phyloP scores from a whole-genome alignment of 352 stramenopile genomes.

The Phytophthora sojae region DNA sequence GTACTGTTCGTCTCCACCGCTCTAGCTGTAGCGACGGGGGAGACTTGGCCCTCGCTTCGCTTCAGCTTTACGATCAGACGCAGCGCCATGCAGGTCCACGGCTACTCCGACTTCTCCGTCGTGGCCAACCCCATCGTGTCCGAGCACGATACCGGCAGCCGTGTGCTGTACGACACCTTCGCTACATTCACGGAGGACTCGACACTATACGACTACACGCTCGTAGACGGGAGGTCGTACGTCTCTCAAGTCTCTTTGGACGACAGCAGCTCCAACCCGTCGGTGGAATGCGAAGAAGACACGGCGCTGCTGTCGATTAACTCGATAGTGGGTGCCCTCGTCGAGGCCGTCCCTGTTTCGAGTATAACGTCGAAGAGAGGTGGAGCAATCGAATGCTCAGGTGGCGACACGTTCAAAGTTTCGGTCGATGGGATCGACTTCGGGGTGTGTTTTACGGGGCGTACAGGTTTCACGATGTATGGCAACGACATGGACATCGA shows the following conservation, averaged over 20 bases:
- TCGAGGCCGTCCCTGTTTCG: conserved; percentile 20
- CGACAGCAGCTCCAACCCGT: not conserved
- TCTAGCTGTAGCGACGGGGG: not conserved
- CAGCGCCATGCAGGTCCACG: conserved; percentile 37
- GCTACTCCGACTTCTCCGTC: conserved; percentile 38
- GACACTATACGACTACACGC: conserved; percentile 33
- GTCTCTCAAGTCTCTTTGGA: conserved; percentile 12
- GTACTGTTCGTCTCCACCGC: not conserved
- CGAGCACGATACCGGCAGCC: conserved; percentile 2
- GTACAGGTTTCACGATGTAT: conserved; percentile 22
- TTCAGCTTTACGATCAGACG: conserved; percentile 49
- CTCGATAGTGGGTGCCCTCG: conserved; percentile 31
- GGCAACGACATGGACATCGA: conserved; percentile 31
- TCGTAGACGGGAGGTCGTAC: conserved; percentile 37
- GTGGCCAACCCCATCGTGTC: conserved; percentile 33
- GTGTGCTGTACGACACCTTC: conserved; percentile 40
- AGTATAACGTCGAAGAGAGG: conserved; percentile 10
- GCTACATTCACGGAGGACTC: conserved; percentile 27
- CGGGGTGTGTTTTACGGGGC: conserved; percentile 28
- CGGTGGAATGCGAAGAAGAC: conserved; percentile 20
- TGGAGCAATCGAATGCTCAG: conserved; percentile 24
- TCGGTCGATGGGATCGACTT: conserved; percentile 36
- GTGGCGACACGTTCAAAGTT: conserved; percentile 30
- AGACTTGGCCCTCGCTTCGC: conserved; percentile 26
- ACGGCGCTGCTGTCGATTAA: conserved; percentile 31